A percentile compares a stretch with the other conserved stretches of the same genome.
phyloP scores from a whole-genome alignment of 2,329 filamentous ascomycete species.

The Colletotrichum agaves region DNA sequence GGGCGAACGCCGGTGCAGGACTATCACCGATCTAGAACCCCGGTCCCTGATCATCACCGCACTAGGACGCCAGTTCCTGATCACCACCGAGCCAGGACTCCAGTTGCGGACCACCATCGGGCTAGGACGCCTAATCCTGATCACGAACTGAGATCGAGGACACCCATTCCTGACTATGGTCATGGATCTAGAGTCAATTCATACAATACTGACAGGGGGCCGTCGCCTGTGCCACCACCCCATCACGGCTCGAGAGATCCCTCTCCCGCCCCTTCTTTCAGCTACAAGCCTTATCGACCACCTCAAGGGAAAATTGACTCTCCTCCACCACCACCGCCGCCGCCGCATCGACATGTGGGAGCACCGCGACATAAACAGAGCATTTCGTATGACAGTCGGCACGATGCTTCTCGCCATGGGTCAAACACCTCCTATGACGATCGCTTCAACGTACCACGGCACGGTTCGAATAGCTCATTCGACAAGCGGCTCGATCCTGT shows the following conservation, averaged over 20 bases:
- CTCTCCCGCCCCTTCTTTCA: slow-evolving; percentile 52
- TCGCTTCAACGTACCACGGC: slow-evolving; percentile 44
- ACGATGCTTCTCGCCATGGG: slow-evolving; percentile 48
- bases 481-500: slow-evolving; percentile 47
- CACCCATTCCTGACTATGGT: slow-evolving; percentile 21
- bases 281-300: slow-evolving; percentile 45
- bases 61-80: slow-evolving; percentile 13
- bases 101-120: slow-evolving; percentile 18
- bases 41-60: slow-evolving; percentile 11
- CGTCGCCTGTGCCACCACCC: slow-evolving; percentile 45
- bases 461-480: slow-evolving; percentile 54
- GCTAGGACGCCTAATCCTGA: slow-evolving; percentile 9
- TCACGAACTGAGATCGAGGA: slow-evolving; percentile 33
- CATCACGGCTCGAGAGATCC: slow-evolving; percentile 48
- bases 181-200: slow-evolving; percentile 37
- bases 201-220: slow-evolving; percentile 49
- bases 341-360: slow-evolving; percentile 79
- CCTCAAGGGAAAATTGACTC: slow-evolving; percentile 58
- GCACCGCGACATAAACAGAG: slow-evolving; percentile 45
- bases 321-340: slow-evolving; percentile 84
- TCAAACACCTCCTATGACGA: slow-evolving; percentile 55
- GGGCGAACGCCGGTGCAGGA: slow-evolving; percentile 26
- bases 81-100: slow-evolving; percentile 11
- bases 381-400: slow-evolving; percentile 45
- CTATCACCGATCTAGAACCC: slow-evolving; percentile 10